These are phyloP conservation scores for Elsinoe arachidis DNA, from an alignment of 2,329 filamentous ascomycete species.

Conservation along the genomic window DNA sequence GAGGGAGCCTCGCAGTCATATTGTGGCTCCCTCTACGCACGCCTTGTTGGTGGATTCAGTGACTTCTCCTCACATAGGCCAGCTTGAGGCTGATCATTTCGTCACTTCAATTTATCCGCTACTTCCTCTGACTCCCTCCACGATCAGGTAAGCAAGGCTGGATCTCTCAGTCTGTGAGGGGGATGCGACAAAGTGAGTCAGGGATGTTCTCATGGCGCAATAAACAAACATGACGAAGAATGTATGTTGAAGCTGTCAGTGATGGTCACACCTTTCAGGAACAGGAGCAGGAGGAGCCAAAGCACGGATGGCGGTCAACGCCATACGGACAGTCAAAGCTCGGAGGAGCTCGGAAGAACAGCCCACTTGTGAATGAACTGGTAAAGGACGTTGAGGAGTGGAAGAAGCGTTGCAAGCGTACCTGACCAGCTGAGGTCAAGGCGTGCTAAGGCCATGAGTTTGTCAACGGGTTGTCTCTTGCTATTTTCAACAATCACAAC, in stretches of 20 bases:
- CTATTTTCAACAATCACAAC: background rate
- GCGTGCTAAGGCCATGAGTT: background rate
- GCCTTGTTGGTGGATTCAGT: background rate
- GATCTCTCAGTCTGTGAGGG: background rate
- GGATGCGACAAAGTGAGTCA: background rate
- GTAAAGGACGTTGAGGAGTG: background rate
- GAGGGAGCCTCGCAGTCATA: background rate
- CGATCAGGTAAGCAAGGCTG: slow-evolving; percentile 1
- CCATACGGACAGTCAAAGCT: background rate
- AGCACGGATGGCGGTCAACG: background rate
- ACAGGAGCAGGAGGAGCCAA: slow-evolving; percentile 1
- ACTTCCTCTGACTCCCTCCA: background rate
- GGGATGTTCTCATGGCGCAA: background rate
- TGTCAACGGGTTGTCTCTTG: background rate
- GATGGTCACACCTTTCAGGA: background rate
- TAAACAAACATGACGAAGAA: background rate
- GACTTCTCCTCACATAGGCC: background rate
- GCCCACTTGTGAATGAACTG: background rate
- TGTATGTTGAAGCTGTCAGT: background rate
- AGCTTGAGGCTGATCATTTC: slow-evolving; percentile 12
- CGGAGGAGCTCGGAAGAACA: background rate
- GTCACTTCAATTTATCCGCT: slow-evolving; percentile 6
- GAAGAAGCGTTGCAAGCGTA: too few relatives aligned
- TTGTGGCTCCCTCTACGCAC: background rate
- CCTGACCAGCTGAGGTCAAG: background rate